Conservation (phyloP, 192 early-diverging fungal species). For the Gamsiella multidivaricata region DNA sequence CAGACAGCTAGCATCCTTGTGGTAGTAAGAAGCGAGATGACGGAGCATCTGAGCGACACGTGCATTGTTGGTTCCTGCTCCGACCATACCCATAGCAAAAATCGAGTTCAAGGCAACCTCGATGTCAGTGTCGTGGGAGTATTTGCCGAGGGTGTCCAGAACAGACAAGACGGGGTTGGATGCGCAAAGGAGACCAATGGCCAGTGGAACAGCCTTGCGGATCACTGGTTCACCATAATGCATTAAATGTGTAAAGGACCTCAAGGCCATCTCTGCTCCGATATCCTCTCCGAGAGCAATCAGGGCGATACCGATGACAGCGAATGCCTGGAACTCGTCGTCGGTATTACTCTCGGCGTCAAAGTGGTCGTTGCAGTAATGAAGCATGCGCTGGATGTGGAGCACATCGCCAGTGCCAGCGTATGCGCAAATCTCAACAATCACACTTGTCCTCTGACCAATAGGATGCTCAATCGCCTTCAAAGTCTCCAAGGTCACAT, state of each 20-base stretch:
- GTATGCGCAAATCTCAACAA: conserved; percentile 92
- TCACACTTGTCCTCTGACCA: conserved; percentile 85
- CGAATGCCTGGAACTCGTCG: conserved; percentile 91
- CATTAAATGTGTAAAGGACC: conserved; percentile 98
- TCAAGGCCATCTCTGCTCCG: conserved; percentile 95
- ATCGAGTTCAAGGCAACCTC: conserved; percentile 96
- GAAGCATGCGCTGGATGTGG: conserved; percentile 96
- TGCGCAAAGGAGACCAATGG: conserved; percentile 93
- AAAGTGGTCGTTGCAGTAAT: conserved; percentile 94
- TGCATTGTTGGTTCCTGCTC: conserved; percentile 99
- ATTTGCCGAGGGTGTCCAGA: conserved; percentile 96
- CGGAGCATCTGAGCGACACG: conserved; percentile 97
- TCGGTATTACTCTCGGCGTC: conserved; percentile 83
- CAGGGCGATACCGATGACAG: conserved; percentile 94
- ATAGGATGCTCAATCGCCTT: conserved; percentile 95
- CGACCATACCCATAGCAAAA: conserved; percentile 98
- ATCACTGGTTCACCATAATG: conserved; percentile 98
- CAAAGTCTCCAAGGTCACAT: conserved; percentile 92
- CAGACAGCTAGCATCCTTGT: conserved; percentile 90
- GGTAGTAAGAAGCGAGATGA: conserved; percentile 96
- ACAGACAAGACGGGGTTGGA: conserved; percentile 95
- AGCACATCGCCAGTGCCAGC: conserved; percentile 96
- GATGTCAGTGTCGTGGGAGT: conserved; percentile 98
- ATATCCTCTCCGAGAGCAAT: conserved; percentile 98
- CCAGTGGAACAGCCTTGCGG: conserved; percentile 93